Evolutionary conservation across 371 early-diverging fungal genomes (phyloP), one percentile per base, ranked within the genome.

Genomic region (Mucor saturninus): DNA sequence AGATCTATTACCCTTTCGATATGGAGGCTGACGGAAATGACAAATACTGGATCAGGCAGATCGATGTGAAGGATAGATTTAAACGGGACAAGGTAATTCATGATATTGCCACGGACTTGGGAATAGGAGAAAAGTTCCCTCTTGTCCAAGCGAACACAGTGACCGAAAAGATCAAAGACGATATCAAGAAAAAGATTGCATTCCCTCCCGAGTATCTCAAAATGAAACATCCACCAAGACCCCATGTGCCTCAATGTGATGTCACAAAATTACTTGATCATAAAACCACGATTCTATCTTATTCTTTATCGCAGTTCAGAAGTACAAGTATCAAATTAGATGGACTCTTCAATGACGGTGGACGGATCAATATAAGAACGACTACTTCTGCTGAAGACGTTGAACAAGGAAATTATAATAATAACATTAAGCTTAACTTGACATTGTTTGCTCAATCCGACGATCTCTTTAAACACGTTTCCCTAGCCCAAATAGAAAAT

Each of bases 281-380:
- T 7, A 56, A 63, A 11, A 8, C 43, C 39, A 63, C 39, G 2
- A 10, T 37, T 5, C 14, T 60, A 2, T 28, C 49, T 2, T 43
- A 60, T 35, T 35, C 40, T 21, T 50, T 59, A 4, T 5, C 42
- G 2, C 50, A 60, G 13, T 60, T 43, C 37, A 42, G 31, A 30
- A 40, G 40, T 13, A 46, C 48, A 0, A 32, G 35, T 50, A 4
- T 60, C 5, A 48, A 56, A 7, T 6, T 65, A n/a, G 61, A 65
- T 55, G 66, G 66, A 1, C 9, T 51, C 1, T 60, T 65, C 30
- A 59, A 56, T 30, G 51, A 60, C 6, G 61, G 61, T 0, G 61
- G 66, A 2, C 21, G 40, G 28, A 32, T 65, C 30, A 31, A 52
- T 9, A 32, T 65, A 11, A 21, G 40, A 38, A 35, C 35, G 8